Evolutionary conservation across 129 eudicot species (phyloP).

Genomic region (Helianthus annuus): HanXRQr2.0-SUNRISE NC_035434.2:129493337-129493836

Average conservation of each 20-base stretch:
- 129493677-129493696: slow-evolving; percentile 9
- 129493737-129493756: slow-evolving; percentile 92
- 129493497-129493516: too few relatives aligned
- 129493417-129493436: too few relatives aligned
- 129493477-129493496: too few relatives aligned
- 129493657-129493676: background rate
- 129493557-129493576: too few relatives aligned
- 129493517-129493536: too few relatives aligned
- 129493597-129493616: background rate
- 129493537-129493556: too few relatives aligned
- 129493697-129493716: background rate
- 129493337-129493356: too few relatives aligned
- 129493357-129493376: too few relatives aligned
- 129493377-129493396: too few relatives aligned
- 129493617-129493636: slow-evolving; percentile 20
- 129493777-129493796: slow-evolving; percentile 96
- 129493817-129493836: slow-evolving; percentile 86
- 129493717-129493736: background rate
- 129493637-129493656: background rate
- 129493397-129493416: too few relatives aligned
- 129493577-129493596: background rate
- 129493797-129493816: slow-evolving; percentile 98
- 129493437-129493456: too few relatives aligned
- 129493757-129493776: slow-evolving; percentile 95
- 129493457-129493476: too few relatives aligned